Conservation (phyloP, 805 yeast species). For the Saturnispora halmiae region DNA sequence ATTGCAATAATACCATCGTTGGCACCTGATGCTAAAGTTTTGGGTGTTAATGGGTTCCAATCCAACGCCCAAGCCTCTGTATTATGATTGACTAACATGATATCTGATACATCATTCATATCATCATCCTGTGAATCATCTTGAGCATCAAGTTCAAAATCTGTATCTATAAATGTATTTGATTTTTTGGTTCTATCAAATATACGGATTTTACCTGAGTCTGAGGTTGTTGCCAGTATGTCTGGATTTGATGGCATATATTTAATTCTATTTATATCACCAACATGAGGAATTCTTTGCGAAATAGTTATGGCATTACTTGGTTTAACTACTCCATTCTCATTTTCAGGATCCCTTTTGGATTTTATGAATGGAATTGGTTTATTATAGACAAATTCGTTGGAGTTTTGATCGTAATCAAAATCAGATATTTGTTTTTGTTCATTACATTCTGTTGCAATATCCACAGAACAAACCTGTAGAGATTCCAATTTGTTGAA, state of each 20-base stretch:
- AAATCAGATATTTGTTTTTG: slow-evolving; percentile 12
- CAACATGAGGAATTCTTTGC: slow-evolving; percentile 58
- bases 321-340: slow-evolving; percentile 8
- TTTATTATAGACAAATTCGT: slow-evolving; percentile 24
- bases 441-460: not conserved
- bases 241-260: slow-evolving; percentile 85
- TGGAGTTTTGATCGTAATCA: slow-evolving; percentile 30
- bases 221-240: slow-evolving; percentile 60
- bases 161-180: slow-evolving; percentile 29
- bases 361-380: slow-evolving; percentile 10
- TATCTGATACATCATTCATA: slow-evolving; percentile 19
- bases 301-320: slow-evolving; percentile 17
- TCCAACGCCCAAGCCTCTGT: slow-evolving; percentile 61
- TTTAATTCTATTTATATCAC: slow-evolving; percentile 65
- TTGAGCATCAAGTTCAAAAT: slow-evolving; percentile 9
- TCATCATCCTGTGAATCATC: slow-evolving; percentile 9
- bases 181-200: slow-evolving; percentile 84
- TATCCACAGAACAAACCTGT: slow-evolving; percentile 12
- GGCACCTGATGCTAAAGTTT: slow-evolving; percentile 50
- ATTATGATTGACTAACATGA: slow-evolving; percentile 24
- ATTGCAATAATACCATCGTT: slow-evolving; percentile 54
- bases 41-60: slow-evolving; percentile 65
- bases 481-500: slow-evolving; percentile 26
- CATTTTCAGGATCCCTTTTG: not conserved
- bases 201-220: slow-evolving; percentile 53